Evolutionary conservation across 2,329 filamentous ascomycete species (phyloP).

Genomic region (Arthrocladium fulminans): DNA sequence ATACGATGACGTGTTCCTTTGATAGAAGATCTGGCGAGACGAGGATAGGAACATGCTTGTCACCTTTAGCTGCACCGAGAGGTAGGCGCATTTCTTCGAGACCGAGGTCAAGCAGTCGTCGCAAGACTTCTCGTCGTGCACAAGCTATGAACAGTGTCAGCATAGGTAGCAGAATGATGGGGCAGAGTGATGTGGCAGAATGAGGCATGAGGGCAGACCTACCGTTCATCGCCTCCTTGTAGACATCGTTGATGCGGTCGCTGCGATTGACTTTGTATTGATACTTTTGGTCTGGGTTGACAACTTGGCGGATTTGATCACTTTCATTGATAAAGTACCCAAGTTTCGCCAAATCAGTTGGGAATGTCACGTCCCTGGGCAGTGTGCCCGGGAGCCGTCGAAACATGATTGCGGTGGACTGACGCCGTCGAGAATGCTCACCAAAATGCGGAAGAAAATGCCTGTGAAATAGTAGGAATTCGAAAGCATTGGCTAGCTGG

Average conservation of each 20-base stretch:
- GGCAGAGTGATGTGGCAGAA: no score
- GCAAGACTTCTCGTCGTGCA: slow-evolving; percentile 50
- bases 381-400: slow-evolving; percentile 59
- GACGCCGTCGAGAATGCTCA: no score
- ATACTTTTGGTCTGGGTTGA: slow-evolving; percentile 60
- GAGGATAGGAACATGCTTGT: slow-evolving; percentile 63
- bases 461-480: no score
- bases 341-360: slow-evolving; percentile 57
- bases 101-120: slow-evolving; percentile 54
- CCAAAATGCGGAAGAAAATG: no score
- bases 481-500: no score
- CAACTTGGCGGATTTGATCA: slow-evolving; percentile 64
- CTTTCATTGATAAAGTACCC: slow-evolving; percentile 72
- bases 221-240: slow-evolving; percentile 68
- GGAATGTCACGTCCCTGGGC: slow-evolving; percentile 60
- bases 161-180: neutral
- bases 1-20: slow-evolving; percentile 57
- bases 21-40: slow-evolving; percentile 47
- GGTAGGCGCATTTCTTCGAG: slow-evolving; percentile 57
- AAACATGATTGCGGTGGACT: slow-evolving; percentile 55
- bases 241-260: slow-evolving; percentile 65
- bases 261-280: slow-evolving; percentile 66
- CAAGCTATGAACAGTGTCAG: slow-evolving; percentile 43
- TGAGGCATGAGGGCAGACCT: slow-evolving; percentile 21
- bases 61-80: slow-evolving; percentile 32